A percentile compares a stretch with the other conserved stretches of the same genome.
These are phyloP conservation scores for Planoprotostelium fungivorum DNA, from an alignment of 78 protist species.

Conservation along the genomic window DNA sequence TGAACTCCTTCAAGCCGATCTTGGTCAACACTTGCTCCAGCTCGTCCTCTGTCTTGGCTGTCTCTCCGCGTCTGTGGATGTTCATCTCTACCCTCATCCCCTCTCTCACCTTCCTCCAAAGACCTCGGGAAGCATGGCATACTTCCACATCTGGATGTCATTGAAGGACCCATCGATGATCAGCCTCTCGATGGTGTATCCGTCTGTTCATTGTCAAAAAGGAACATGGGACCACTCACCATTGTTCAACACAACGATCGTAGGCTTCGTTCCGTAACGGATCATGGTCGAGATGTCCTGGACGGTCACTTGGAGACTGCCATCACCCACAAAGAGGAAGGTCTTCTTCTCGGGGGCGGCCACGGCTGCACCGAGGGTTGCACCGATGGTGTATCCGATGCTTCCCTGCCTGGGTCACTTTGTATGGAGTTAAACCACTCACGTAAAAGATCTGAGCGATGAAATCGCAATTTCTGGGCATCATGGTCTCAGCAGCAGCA, in stretches of 20 bases:
- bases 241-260: neutral
- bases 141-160: slow-evolving; percentile 2
- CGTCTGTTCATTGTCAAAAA: neutral
- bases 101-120: neutral
- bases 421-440: neutral
- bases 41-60: neutral
- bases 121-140: neutral
- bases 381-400: neutral
- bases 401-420: neutral
- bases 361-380: neutral
- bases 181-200: slow-evolving; percentile 2
- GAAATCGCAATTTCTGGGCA: neutral
- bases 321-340: neutral
- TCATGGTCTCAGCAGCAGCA: neutral
- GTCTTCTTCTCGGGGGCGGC: neutral
- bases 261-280: neutral
- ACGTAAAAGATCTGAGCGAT: neutral
- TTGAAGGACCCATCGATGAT: neutral
- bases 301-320: neutral
- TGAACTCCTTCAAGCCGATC: neutral
- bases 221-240: no score
- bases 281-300: neutral
- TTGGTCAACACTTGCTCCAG: neutral
- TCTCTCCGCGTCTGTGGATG: neutral
- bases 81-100: neutral